phyloP scores from a whole-genome alignment of 108 stramenopile genomes.

The Mayamaea pseudoterrestris region DNA sequence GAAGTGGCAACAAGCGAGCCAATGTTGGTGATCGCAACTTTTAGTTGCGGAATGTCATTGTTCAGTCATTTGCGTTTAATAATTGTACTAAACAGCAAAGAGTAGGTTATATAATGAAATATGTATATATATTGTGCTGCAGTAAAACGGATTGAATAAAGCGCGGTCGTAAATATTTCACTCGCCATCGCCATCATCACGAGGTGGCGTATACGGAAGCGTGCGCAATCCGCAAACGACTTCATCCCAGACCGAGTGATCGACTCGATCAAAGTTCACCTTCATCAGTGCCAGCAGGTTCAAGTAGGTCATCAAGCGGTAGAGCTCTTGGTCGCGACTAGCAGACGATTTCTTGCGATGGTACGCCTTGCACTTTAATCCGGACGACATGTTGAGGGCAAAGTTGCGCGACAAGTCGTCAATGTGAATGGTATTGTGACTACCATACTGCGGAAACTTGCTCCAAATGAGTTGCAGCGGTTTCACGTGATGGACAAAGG shows the following conservation, averaged over 20 bases:
- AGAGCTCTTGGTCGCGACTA: slow-evolving; percentile 34
- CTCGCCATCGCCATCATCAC: not conserved
- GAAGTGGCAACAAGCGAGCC: slow-evolving; percentile 88
- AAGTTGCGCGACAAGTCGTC: slow-evolving; percentile 92
- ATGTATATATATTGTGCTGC: too few species aligned
- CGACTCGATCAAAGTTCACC: slow-evolving; percentile 41
- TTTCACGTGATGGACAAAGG: slow-evolving; percentile 76
- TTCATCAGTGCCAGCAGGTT: slow-evolving; percentile 37
- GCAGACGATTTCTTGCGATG: slow-evolving; percentile 47
- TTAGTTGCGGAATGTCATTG: slow-evolving; percentile 7
- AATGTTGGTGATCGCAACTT: slow-evolving; percentile 88
- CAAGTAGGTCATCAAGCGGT: slow-evolving; percentile 44
- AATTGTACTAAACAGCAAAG: too few species aligned
- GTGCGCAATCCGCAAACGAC: slow-evolving; percentile 24
- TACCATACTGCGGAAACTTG: slow-evolving; percentile 79
- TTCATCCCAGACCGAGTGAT: slow-evolving; percentile 58
- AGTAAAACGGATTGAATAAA: too few species aligned
- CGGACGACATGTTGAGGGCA: slow-evolving; percentile 75
- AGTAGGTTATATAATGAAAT: too few species aligned
- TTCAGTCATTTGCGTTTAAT: not conserved
- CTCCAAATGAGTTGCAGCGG: slow-evolving; percentile 95
- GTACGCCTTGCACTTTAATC: slow-evolving; percentile 64
- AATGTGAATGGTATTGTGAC: slow-evolving; percentile 84
- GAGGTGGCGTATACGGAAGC: not conserved
- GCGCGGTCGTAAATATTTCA: too few species aligned